Evolutionary conservation across 1,284 basidiomycete species (phyloP).

Genomic region (Athelia sp.): DNA sequence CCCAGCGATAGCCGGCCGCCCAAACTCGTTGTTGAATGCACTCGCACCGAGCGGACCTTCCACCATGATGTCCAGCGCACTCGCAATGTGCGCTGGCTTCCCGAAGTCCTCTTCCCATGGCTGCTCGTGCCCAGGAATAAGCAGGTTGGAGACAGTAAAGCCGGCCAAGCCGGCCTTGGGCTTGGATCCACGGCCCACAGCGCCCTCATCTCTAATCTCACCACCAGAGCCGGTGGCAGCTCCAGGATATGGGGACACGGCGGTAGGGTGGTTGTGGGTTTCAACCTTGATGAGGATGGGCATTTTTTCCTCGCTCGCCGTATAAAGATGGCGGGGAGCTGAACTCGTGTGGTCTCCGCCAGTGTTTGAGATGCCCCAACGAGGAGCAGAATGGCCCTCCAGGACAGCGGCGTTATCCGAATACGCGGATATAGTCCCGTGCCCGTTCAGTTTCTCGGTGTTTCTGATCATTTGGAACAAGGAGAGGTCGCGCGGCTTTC

Average conservation of each 20-base stretch:
- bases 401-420: constrained; percentile 98
- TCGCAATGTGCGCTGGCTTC: constrained; percentile 87
- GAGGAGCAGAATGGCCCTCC: constrained; percentile 71
- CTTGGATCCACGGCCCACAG: constrained; percentile 91
- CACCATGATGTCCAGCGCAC: constrained; percentile 94
- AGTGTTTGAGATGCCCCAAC: constrained; percentile 66
- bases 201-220: constrained; percentile 97
- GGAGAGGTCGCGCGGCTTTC: constrained; percentile 61
- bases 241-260: constrained; percentile 96
- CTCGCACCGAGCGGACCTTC: constrained; percentile 94
- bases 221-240: constrained; percentile 98
- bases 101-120: constrained; percentile 95
- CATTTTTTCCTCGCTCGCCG: constrained; percentile 64
- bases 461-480: constrained; percentile 99
- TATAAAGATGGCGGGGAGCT: constrained; percentile 43
- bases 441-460: constrained; percentile 78
- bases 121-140: constrained; percentile 83
- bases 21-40: constrained; percentile 99
- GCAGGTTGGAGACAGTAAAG: constrained; percentile 93
- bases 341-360: constrained; percentile 28
- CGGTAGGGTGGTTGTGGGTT: constrained; percentile 99
- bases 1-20: constrained; percentile 80
- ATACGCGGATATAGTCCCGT: constrained; percentile 92
- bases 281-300: constrained; percentile 97
- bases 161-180: constrained; percentile 95